phyloP scores from a whole-genome alignment of 305 asterid genomes.

The Coffea humblotiana region DNA sequence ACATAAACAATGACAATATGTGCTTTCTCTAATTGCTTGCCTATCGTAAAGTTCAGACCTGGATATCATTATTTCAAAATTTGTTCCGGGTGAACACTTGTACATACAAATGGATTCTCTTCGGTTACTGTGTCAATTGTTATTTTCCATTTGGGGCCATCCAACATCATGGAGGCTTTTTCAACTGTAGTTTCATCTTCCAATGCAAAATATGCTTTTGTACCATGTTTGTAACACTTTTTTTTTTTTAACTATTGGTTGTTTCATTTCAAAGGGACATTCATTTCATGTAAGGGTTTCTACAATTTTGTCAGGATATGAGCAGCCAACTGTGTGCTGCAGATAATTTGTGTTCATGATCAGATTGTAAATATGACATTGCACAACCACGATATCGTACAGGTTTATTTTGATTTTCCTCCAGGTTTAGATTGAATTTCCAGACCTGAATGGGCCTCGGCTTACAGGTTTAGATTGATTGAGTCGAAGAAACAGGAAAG shows the following conservation, averaged over 20 bases:
- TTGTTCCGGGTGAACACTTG: too few species aligned
- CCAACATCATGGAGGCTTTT: slow-evolving; percentile 3
- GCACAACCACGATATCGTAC: background rate
- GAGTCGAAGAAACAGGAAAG: too few species aligned
- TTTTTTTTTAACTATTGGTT: background rate
- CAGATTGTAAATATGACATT: background rate
- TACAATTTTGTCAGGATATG: background rate
- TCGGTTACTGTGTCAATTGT: slow-evolving; percentile 1
- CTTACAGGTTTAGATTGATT: too few species aligned
- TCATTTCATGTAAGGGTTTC: background rate
- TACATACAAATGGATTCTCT: slow-evolving; percentile 39
- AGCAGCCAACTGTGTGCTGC: background rate
- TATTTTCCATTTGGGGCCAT: slow-evolving; percentile 4
- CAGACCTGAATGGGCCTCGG: background rate
- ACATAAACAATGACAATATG: too few species aligned
- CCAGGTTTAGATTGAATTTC: background rate
- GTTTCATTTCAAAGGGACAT: background rate
- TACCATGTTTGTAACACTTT: background rate
- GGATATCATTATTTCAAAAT: too few species aligned
- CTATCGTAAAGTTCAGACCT: too few species aligned
- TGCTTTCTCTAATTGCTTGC: too few species aligned
- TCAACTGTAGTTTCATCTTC: background rate
- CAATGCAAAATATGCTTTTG: slow-evolving; percentile 6
- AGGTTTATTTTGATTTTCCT: background rate
- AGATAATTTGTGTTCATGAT: background rate